Evolutionary conservation across 2,329 filamentous ascomycete species (phyloP), one percentile per base, ranked within the genome.

Genomic region (Penicillium sp.): DNA sequence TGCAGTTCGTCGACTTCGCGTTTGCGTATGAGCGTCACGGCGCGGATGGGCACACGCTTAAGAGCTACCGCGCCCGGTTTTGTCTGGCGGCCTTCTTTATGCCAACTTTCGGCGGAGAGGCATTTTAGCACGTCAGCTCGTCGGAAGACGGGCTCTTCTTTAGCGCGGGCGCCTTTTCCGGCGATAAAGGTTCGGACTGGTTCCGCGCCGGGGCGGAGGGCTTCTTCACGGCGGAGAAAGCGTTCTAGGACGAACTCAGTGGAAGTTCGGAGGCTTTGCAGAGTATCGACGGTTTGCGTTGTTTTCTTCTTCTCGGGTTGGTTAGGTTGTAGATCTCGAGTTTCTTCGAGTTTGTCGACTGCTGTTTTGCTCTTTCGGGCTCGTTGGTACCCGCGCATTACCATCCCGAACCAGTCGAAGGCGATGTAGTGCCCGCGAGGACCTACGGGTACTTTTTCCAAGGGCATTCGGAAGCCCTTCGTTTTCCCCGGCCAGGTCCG

Each of bases 51-150:
- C 0, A 96, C 94, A 42, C 85, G 83, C 73, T 99, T 99, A 59
- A 97, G 77, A 0, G 94, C 90, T 49, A 86, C 77, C 63, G 89
- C 86, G 3, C 90, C 91, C 0, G 81, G 70, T 27, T 84, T 82
- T 3, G 94, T 86, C 27, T 87, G 88, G 12, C 93, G 85, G 0
- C 94, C 94, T 79, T 97, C 93, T 72, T 97, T 97, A 72, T 97
- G 94, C 94, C 94, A 99, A 1, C 91, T 96, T 72, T 99, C 94
- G 1, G 90, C 89, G 29, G 91, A 95, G 74, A 96, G 93, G 72
- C 95, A 96, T 40, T 84, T 82, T 2, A 93, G 86, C 0, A 97
- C 86, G 64, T 97, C 93, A 53, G 84, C 83, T 35, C 93, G 87
- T 0, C 82, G 82, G 70, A 86, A 97, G 0, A 97, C 91, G 1